phyloP scores from a whole-genome alignment of 164 flowering plant species.

The Magnolia kwangsiensis region DNA sequence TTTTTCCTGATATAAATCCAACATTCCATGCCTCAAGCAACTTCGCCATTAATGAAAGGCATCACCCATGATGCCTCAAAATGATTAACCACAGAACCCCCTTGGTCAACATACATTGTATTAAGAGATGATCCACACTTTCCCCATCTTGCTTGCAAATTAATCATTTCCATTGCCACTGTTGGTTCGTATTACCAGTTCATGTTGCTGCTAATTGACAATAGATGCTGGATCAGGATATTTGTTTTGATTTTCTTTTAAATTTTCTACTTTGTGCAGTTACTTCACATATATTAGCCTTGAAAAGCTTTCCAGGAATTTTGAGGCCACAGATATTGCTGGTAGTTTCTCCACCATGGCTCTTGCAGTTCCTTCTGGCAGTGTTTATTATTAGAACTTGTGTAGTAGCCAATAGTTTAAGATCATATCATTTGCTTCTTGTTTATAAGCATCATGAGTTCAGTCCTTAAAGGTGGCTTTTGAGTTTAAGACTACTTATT shows the following conservation, averaged over 20 bases:
- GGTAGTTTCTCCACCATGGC: conserved; percentile 27
- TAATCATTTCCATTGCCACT: background rate
- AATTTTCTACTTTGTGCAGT: conserved; percentile 34
- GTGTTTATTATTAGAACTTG: background rate
- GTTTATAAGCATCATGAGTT: background rate
- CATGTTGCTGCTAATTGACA: background rate
- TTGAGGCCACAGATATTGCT: conserved; percentile 34
- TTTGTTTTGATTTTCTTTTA: background rate
- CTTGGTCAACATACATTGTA: too few relatives aligned
- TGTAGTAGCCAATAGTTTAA: background rate
- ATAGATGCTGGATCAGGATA: background rate
- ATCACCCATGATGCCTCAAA: too few relatives aligned
- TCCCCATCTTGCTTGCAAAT: background rate
- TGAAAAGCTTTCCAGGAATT: conserved; percentile 46
- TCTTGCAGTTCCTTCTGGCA: background rate
- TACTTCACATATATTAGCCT: conserved; percentile 77
- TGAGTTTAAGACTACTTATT: background rate
- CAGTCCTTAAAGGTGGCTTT: background rate
- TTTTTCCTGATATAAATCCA: too few relatives aligned
- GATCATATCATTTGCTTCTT: background rate
- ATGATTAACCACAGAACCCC: too few relatives aligned
- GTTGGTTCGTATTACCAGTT: background rate
- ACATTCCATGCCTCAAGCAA: too few relatives aligned
- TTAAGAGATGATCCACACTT: too few relatives aligned
- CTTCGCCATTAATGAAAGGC: too few relatives aligned